phyloP scores from a whole-genome alignment of 495 filamentous ascomycete genomes.

The Neurospora pannonica region DNA sequence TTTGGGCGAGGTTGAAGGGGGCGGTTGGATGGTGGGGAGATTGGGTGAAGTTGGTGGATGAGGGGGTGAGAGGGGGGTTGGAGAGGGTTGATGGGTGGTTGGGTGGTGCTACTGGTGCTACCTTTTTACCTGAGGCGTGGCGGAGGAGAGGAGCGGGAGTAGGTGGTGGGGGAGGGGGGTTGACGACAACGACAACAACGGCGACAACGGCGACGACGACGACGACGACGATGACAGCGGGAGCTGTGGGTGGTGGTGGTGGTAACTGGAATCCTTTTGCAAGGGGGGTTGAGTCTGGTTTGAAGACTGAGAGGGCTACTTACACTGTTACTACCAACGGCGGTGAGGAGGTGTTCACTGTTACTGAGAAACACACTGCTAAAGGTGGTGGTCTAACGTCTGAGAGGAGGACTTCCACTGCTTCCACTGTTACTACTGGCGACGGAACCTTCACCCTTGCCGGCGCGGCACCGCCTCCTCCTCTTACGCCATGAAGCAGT shows the following conservation, averaged over 20 bases:
- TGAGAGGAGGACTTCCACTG: not conserved
- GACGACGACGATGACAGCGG: not conserved
- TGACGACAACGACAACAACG: not conserved
- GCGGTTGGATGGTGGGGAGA: not conserved
- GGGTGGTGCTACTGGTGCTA: not conserved
- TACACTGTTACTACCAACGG: not conserved
- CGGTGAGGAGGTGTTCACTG: not conserved
- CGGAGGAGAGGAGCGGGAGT: not conserved
- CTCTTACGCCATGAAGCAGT: not conserved
- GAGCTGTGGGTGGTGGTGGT: not conserved
- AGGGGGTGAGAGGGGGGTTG: not conserved
- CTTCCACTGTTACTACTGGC: not conserved
- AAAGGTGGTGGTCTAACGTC: not conserved
- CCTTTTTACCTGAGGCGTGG: not conserved
- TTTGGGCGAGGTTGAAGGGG: not conserved
- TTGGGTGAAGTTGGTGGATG: not conserved
- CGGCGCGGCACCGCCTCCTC: not conserved
- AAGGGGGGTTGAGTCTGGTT: not conserved
- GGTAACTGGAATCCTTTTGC: not conserved
- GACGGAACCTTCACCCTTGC: not conserved
- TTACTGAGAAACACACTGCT: not conserved
- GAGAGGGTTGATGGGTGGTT: not conserved
- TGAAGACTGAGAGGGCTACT: not conserved
- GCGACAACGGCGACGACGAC: not conserved
- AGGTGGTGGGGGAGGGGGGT: not conserved